Evolutionary conservation across 2,329 filamentous ascomycete species (phyloP), one percentile per base, ranked within the genome.

Genomic region (Epichloe elymi): DNA sequence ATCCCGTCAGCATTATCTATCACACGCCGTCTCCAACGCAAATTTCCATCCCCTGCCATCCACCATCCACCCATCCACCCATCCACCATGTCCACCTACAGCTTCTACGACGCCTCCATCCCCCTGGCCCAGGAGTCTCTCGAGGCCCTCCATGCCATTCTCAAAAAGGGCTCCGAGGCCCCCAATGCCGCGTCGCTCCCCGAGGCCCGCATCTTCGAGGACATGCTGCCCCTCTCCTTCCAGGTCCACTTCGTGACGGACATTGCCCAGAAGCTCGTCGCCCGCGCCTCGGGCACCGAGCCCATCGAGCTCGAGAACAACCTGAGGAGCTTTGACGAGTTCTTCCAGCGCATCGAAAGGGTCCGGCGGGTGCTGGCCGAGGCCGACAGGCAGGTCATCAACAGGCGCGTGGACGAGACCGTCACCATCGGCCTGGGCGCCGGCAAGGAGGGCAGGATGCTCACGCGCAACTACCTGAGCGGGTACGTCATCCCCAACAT

Each of bases 401-500:
- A 70, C 57, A 58, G 57, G 54, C 56, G 60, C n/a, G 57, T 54
- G 48, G 55, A 51, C 15, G 60, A 63, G 39, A 54, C 44, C 4
- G 60, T 70, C n/a, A 51, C 55, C 19, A 48, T 68, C 4, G 60
- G 55, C 3, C n/a, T 69, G 5, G 67, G 67, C 2, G 56, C 60
- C 17, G 54, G 55, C 37, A 63, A 60, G 53, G 54, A 48, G n/a
- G 59, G 52, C 35, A 38, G 59, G 40, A 49, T 67, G 46, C 52
- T 56, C 37, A 60, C 56, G 46, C 33, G 56, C 44, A 63, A 67
- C 2, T 84, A 78, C 59, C 59, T 77, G 20, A 59, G 65, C 40
- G 65, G 65, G 3, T 79, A 73, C 61, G 70, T 65, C 4, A 51
- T 80, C 42, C 80, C 82, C 20, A 83, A 85, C 59, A 64, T 83